A percentile compares a stretch with the other conserved stretches of the same genome.
Conservation (phyloP, 345 rosid genomes). For the Linum trigynum region DNA sequence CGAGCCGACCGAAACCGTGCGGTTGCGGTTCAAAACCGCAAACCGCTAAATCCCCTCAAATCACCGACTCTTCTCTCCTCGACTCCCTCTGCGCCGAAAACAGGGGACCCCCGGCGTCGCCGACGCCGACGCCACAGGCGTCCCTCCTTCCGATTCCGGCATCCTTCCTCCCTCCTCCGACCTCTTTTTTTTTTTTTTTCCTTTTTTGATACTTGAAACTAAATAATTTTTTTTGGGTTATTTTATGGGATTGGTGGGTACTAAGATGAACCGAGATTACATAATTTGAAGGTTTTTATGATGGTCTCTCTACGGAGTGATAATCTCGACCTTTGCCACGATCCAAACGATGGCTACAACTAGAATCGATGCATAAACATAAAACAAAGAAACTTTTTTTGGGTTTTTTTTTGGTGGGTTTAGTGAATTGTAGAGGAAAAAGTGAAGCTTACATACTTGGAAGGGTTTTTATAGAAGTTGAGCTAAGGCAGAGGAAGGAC, state of each 20-base stretch:
- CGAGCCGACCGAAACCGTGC: too few species aligned
- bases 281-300: constrained; percentile 54
- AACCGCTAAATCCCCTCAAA: too few species aligned
- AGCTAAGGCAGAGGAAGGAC: neutral
- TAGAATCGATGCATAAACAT: neutral
- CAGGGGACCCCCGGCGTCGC: constrained; percentile 85
- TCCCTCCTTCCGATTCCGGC: constrained; percentile 33
- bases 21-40: too few species aligned
- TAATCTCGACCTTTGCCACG: neutral
- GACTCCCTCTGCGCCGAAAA: constrained; percentile 46
- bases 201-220: neutral
- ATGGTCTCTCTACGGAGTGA: constrained; percentile 6
- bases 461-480: neutral
- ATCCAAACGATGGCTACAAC: neutral
- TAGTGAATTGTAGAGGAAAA: neutral
- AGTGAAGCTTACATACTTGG: neutral
- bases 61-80: too few species aligned
- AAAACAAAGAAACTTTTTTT: neutral
- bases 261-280: constrained; percentile 28
- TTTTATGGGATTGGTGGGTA: constrained; percentile 11
- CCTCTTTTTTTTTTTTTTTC: neutral
- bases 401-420: neutral
- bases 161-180: constrained; percentile 12
- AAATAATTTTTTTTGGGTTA: constrained; percentile 5
- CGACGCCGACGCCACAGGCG: constrained; percentile 63